These are phyloP conservation scores for Aspergillus steynii DNA, from an alignment of 495 filamentous ascomycete genomes.

Conservation along the genomic window DNA sequence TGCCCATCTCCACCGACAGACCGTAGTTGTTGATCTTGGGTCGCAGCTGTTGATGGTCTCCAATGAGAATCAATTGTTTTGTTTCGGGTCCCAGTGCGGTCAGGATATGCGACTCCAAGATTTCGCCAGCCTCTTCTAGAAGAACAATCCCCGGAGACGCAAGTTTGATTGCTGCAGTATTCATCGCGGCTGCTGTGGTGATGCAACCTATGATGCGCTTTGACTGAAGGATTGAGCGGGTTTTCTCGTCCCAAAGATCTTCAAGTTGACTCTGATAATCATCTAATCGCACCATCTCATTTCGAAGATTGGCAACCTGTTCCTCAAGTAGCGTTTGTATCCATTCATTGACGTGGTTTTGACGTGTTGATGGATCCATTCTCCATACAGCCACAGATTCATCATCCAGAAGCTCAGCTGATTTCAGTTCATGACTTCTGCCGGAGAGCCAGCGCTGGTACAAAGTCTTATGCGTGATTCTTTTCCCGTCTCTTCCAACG, in stretches of 20 bases:
- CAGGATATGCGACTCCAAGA: constrained; percentile 70
- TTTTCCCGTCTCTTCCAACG: constrained; percentile 34
- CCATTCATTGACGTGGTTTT: constrained; percentile 47
- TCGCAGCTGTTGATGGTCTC: constrained; percentile 76
- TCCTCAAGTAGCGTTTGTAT: constrained; percentile 49
- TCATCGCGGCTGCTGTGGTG: constrained; percentile 71
- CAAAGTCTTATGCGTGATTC: constrained; percentile 51
- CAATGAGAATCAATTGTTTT: constrained; percentile 71
- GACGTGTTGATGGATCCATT: constrained; percentile 41
- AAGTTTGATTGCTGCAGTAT: constrained; percentile 51
- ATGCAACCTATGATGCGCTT: constrained; percentile 75
- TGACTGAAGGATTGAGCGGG: constrained; percentile 42
- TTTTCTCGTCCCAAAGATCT: constrained; percentile 44
- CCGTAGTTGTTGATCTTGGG: constrained; percentile 68
- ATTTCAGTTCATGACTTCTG: constrained; percentile 35
- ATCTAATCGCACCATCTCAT: constrained; percentile 43
- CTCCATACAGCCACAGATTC: constrained; percentile 51
- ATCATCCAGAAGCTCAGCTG: constrained; percentile 18
- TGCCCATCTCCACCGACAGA: constrained; percentile 66
- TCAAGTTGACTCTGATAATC: constrained; percentile 38
- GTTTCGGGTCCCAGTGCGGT: constrained; percentile 59
- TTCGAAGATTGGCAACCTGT: constrained; percentile 37
- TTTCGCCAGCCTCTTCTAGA: constrained; percentile 80
- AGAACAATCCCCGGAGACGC: constrained; percentile 38
- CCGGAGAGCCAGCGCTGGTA: constrained; percentile 58